Evolutionary conservation across 2,329 filamentous ascomycete genomes (phyloP).

Genomic region (Fusarium torulosum): DNA sequence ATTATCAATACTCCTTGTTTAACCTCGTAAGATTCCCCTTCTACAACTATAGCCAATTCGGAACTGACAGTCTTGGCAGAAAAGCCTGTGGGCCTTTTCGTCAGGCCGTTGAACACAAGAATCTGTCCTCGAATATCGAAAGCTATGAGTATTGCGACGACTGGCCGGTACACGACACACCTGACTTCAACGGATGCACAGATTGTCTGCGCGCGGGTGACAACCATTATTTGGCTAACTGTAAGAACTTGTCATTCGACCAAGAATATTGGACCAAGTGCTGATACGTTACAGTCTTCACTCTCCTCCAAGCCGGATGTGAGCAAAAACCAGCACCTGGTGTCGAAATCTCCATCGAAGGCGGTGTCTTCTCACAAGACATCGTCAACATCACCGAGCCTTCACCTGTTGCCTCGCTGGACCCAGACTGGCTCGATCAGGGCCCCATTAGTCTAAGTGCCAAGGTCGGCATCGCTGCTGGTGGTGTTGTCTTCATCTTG

Average conservation of each 20-base stretch:
- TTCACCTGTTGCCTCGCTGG: slow-evolving; percentile 55
- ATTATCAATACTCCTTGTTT: slow-evolving; percentile 63
- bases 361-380: slow-evolving; percentile 64
- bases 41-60: too few relatives aligned
- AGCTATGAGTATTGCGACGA: slow-evolving; percentile 67
- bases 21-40: slow-evolving; percentile 66
- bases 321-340: slow-evolving; percentile 63
- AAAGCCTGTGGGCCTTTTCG: slow-evolving; percentile 67
- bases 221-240: slow-evolving; percentile 65
- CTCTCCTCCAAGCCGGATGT: slow-evolving; percentile 68
- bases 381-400: slow-evolving; percentile 65
- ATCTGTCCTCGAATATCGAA: slow-evolving; percentile 60
- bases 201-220: slow-evolving; percentile 59
- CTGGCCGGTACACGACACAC: slow-evolving; percentile 58
- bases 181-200: slow-evolving; percentile 58
- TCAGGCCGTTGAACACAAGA: too few relatives aligned
- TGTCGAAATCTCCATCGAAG: slow-evolving; percentile 62
- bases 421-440: slow-evolving; percentile 56
- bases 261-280: not conserved
- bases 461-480: slow-evolving; percentile 70
- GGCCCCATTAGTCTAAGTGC: slow-evolving; percentile 65
- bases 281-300: slow-evolving; percentile 57
- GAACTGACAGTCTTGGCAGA: too few relatives aligned
- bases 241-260: slow-evolving; percentile 53
- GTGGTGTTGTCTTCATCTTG: slow-evolving; percentile 62